A percentile compares a stretch with the other conserved stretches of the same genome.
phyloP scores from a whole-genome alignment of 441 rosid species.

The Macaranga tanarius region DNA sequence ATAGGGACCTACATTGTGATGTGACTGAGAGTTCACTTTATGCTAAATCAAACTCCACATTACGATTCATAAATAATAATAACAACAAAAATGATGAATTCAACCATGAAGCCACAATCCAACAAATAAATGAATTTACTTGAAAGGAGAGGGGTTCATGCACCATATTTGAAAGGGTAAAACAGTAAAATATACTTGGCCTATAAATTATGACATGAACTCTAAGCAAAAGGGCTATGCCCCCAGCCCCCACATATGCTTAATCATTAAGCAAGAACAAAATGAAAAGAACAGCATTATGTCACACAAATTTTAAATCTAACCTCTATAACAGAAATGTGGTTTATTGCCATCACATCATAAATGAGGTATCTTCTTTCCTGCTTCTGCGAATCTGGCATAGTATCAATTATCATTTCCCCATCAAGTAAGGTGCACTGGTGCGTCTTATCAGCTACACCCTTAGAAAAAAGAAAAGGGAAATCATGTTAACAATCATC shows the following conservation, averaged over 20 bases:
- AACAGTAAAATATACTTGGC: neutral
- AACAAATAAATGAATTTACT: too few relatives aligned
- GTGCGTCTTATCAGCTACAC: conserved; percentile 75
- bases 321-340: conserved; percentile 84
- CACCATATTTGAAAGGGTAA: neutral
- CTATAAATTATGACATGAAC: too few relatives aligned
- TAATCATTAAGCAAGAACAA: neutral
- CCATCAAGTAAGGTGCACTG: conserved; percentile 94
- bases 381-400: conserved; percentile 88
- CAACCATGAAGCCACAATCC: too few relatives aligned
- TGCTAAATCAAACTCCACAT: too few relatives aligned
- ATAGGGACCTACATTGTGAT: too few relatives aligned
- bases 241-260: neutral
- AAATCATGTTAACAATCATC: conserved; percentile 20
- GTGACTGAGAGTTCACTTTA: too few relatives aligned
- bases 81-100: too few relatives aligned
- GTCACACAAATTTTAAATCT: conserved; percentile 20
- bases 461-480: conserved; percentile 47
- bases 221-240: neutral
- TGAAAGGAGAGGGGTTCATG: too few relatives aligned
- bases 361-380: conserved; percentile 98
- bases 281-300: neutral
- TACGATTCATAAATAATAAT: too few relatives aligned
- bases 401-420: conserved; percentile 92
- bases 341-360: conserved; percentile 91